Evolutionary conservation across 2,329 filamentous ascomycete genomes (phyloP).

Genomic region (Paradendryphiella salina): DNA sequence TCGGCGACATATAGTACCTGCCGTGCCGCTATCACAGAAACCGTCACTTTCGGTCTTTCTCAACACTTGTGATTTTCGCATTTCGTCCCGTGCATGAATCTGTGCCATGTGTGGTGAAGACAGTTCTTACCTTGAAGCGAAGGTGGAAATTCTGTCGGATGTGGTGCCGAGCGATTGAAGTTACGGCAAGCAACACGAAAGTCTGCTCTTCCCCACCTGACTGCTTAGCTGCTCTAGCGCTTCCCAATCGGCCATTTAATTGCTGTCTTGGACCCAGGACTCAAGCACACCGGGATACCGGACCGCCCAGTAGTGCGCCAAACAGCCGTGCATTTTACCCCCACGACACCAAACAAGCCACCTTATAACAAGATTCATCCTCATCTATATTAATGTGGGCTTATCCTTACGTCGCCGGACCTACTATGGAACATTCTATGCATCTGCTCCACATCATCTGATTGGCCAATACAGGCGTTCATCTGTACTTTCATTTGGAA

Average conservation of each 20-base stretch:
- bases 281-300: constrained; percentile 11
- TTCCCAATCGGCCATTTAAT: not conserved
- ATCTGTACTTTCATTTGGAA: constrained; percentile 6
- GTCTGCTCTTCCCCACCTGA: too few species aligned
- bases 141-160: too few species aligned
- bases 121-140: too few species aligned
- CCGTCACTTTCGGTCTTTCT: constrained; percentile 2
- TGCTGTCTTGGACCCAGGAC: too few species aligned
- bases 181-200: too few species aligned
- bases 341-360: constrained; percentile 11
- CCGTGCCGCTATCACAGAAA: not conserved
- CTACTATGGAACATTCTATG: constrained; percentile 25
- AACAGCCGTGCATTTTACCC: constrained; percentile 19
- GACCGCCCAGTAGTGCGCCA: constrained; percentile 13
- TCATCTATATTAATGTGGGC: constrained; percentile 21
- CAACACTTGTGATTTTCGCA: not conserved
- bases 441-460: not conserved
- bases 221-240: too few species aligned
- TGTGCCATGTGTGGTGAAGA: not conserved
- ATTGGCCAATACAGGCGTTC: not conserved
- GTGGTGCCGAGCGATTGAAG: too few species aligned
- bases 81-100: not conserved
- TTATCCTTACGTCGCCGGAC: constrained; percentile 15
- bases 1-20: not conserved
- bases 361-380: constrained; percentile 8